Base-by-base conservation (phyloP, 2,329 filamentous ascomycete genomes). In the Aspergillus candidus region DNA sequence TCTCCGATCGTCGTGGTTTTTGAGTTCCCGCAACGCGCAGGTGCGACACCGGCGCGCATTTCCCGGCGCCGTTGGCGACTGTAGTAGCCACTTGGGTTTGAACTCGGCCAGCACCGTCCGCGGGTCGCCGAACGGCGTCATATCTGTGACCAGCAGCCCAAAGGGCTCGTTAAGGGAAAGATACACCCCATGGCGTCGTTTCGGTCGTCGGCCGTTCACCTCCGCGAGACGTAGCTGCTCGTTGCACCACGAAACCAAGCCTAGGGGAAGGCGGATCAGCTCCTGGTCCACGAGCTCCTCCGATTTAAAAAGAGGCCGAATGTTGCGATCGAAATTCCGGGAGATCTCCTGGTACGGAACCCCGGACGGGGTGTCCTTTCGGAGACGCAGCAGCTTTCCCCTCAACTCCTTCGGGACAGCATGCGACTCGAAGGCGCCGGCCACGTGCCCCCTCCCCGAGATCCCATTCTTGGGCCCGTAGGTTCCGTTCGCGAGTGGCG, bases 31-130 rank as follows among this genome's bases (percentile, higher is more conserved):
- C 53, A 77, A 48, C 69, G 87, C 87, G 61, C 87, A 93, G 32
- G 84, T 88, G 29, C 87, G 80, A 67, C 87, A 93, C 40, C 84
- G 74, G 40, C 72, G 76, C 33, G 84, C 78, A 22, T 69, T 65
- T 0, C 60, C 18, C 1, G 86, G 87, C 0, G 86, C 86, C 32
- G 79, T 81, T 4, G 83, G 85, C 2, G 86, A 90, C 61, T 89
- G 86, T 7, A 75, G 69, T 18, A 93, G 76, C 87, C 87, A 93
- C 66, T 93, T 93, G 11, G 87, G 86, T 62, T 93, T 93, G 67
- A 91, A 84, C 61, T 91, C 85, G 44, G 86, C 69, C 29, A 85
- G 60, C 35, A 38, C 63, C 38, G 59, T 57, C 3, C 57, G 59
- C 0, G 62, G 56, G 12, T 62, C 61, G 7, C 56, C 54, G 22